A percentile compares a stretch with the other conserved stretches of the same genome.
Evolutionary conservation across 768 basidiomycete genomes (phyloP).

Genomic region (Lentinula guzmanii): DNA sequence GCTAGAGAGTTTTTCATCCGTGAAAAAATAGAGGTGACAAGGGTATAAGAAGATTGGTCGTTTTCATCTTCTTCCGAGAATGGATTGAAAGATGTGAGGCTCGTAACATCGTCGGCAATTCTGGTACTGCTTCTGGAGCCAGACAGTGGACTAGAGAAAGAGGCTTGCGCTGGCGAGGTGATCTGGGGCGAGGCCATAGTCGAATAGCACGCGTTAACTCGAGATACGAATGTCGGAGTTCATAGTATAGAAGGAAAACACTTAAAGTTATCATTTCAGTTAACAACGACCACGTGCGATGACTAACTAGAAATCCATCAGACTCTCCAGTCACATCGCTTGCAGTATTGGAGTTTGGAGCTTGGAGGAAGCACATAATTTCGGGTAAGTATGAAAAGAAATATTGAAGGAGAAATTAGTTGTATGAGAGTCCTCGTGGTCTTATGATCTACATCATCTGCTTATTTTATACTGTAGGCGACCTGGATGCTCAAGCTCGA

Average conservation of each 20-base stretch:
- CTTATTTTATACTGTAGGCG: too few species aligned
- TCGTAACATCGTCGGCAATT: slow-evolving; percentile 55
- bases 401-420: too few species aligned
- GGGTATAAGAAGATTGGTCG: slow-evolving; percentile 80
- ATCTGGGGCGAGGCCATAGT: slow-evolving; percentile 5
- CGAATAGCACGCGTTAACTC: background rate
- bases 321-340: too few species aligned
- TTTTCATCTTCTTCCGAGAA: slow-evolving; percentile 93
- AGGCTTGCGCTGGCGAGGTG: background rate
- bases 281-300: too few species aligned
- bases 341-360: background rate
- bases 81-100: slow-evolving; percentile 84
- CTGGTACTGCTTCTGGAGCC: slow-evolving; percentile 62
- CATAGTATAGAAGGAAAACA: background rate
- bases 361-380: too few species aligned
- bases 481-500: too few species aligned
- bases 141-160: slow-evolving; percentile 22
- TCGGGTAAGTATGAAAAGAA: too few species aligned
- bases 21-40: slow-evolving; percentile 76
- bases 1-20: slow-evolving; percentile 77
- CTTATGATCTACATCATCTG: too few species aligned
- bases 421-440: too few species aligned
- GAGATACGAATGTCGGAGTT: background rate
- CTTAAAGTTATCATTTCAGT: background rate
- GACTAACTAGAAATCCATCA: too few species aligned